Percentiles rank a stretch among this genome's conserved stretches.
Evolutionary conservation across 352 stramenopile species (phyloP).

Genomic region (Pythium rishiriense): DNA sequence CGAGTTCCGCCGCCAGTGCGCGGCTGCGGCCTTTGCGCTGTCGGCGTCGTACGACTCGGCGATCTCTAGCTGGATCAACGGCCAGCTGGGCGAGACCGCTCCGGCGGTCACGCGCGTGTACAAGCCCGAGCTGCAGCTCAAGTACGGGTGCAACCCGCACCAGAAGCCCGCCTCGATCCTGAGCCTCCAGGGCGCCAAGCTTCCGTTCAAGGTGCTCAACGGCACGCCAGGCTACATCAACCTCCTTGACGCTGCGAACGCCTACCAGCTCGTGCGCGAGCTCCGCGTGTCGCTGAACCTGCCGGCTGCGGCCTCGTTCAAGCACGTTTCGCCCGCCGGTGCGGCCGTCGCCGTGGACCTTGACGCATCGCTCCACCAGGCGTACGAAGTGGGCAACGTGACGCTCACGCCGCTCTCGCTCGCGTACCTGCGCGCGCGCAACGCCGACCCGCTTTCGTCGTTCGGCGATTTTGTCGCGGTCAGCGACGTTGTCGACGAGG

Average conservation of each 20-base stretch:
- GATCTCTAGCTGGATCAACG: conserved; percentile 97
- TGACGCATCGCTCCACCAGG: conserved; percentile 88
- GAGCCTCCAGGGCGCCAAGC: conserved; percentile 57
- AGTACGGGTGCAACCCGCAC: conserved; percentile 99
- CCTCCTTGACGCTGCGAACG: conserved; percentile 98
- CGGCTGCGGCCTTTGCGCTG: conserved; percentile 76
- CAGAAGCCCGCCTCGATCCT: conserved; percentile 95
- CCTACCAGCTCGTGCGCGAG: conserved; percentile 99
- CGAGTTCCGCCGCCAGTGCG: conserved; percentile 87
- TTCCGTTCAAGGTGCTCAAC: conserved; percentile 90
- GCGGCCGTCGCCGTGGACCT: conserved; percentile 98
- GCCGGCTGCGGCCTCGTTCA: conserved; percentile 97
- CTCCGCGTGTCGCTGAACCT: conserved; percentile 94
- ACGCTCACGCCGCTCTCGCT: conserved; percentile 94
- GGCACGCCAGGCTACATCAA: conserved; percentile 99
- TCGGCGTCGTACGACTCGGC: conserved; percentile 95
- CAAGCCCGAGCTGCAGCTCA: conserved; percentile 92
- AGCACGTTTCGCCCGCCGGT: conserved; percentile 97
- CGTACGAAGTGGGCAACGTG: conserved; percentile 94
- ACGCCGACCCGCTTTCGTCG: conserved; percentile 98
- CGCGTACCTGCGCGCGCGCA: conserved; percentile 98
- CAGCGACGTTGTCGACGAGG: conserved; percentile 98
- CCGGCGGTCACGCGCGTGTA: conserved; percentile 93
- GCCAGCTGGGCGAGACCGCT: conserved; percentile 77
- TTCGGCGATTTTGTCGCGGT: conserved; percentile 99